phyloP scores from a whole-genome alignment of 768 basidiomycete species.

The Mycena amicta region DNA sequence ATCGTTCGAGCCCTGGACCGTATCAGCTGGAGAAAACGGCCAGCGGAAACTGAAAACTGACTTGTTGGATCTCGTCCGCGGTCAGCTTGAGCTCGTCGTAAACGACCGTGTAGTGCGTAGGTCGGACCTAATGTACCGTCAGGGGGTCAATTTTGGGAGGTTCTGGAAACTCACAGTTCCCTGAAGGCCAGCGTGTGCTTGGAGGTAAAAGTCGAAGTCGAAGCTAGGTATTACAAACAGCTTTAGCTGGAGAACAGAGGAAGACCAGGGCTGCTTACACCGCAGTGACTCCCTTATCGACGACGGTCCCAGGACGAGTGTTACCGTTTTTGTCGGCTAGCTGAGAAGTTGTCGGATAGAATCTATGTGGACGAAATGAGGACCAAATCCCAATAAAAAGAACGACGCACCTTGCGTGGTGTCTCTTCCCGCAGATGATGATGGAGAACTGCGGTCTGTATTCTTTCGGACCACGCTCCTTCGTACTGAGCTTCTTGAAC shows the following conservation, averaged over 20 bases:
- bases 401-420: conserved; percentile 61
- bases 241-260: too few species aligned
- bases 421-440: conserved; percentile 81
- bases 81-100: conserved; percentile 75
- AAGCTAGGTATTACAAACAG: too few species aligned
- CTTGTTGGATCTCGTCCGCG: conserved; percentile 66
- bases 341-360: conserved; percentile 55
- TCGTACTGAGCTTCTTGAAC: conserved; percentile 53
- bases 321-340: conserved; percentile 70
- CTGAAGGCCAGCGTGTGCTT: conserved; percentile 76
- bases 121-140: conserved; percentile 41
- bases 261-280: conserved; percentile 56
- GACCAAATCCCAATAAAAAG: too few species aligned
- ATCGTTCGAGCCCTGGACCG: conserved; percentile 60
- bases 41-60: background rate
- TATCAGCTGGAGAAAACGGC: background rate
- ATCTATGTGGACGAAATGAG: conserved; percentile 41
- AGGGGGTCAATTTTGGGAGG: too few species aligned
- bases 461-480: conserved; percentile 36
- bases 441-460: conserved; percentile 72
- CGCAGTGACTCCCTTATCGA: conserved; percentile 77
- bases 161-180: conserved; percentile 53
- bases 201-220: conserved; percentile 68
- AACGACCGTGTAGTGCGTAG: conserved; percentile 79
- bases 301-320: conserved; percentile 77